Evolutionary conservation across 1,139 yeast species (phyloP).

Genomic region (Hansenula lynferdii): DNA sequence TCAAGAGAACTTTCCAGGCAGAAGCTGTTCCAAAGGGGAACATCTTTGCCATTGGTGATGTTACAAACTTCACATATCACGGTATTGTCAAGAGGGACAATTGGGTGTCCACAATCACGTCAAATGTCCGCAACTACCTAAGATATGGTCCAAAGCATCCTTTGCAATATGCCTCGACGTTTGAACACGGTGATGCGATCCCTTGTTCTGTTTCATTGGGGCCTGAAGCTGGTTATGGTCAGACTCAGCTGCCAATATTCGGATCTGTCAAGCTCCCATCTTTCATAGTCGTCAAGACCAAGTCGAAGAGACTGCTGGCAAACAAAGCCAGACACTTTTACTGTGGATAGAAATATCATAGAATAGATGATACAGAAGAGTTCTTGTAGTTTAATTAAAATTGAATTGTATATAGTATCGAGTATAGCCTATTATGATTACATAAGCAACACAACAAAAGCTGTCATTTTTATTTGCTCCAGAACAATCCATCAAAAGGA

Average conservation of each 20-base stretch:
- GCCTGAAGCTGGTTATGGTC: constrained; percentile 16
- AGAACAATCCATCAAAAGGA: neutral
- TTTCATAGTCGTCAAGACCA: constrained; percentile 9
- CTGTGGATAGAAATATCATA: neutral
- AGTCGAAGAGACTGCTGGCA: constrained; percentile 11
- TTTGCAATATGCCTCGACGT: neutral
- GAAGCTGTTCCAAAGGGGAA: constrained; percentile 4
- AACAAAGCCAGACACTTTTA: neutral
- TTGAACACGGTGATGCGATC: neutral
- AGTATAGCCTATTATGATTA: neutral
- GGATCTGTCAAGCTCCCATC: constrained; percentile 8
- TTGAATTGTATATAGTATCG: neutral
- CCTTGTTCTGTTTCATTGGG: constrained; percentile 8
- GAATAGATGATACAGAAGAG: neutral
- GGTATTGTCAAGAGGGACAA: constrained; percentile 5
- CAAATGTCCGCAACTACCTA: neutral
- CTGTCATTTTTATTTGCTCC: neutral
- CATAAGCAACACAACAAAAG: neutral
- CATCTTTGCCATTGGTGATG: constrained; percentile 21
- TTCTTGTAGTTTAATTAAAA: neutral
- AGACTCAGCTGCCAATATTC: constrained; percentile 10
- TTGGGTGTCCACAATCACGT: constrained; percentile 3
- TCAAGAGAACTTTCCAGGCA: constrained; percentile 13
- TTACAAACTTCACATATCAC: constrained; percentile 9
- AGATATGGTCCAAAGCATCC: neutral